A percentile compares a stretch with the other conserved stretches of the same genome.
Conservation (phyloP, 2,329 filamentous ascomycete species). For the Cladosporium sp. region DNA sequence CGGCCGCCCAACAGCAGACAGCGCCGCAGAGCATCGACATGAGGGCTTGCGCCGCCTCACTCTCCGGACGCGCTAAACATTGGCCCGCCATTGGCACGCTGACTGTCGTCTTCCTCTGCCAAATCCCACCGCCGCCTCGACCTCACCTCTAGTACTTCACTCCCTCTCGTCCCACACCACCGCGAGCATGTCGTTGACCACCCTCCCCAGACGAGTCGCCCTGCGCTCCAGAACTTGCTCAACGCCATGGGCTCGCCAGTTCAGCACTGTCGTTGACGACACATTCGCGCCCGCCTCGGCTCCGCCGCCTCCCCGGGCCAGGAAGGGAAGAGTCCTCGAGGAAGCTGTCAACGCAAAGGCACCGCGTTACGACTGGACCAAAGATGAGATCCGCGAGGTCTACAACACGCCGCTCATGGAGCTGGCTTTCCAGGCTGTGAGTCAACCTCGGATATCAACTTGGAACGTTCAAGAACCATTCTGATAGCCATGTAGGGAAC, state of each 20-base stretch:
- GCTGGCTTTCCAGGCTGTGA: constrained; percentile 39
- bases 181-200: constrained; percentile 21
- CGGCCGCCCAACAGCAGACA: too few species aligned
- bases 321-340: constrained; percentile 29
- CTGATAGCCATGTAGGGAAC: constrained; percentile 50
- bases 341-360: constrained; percentile 53
- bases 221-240: constrained; percentile 2
- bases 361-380: constrained; percentile 71
- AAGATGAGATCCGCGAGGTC: constrained; percentile 72
- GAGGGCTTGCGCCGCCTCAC: too few species aligned
- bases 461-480: background rate
- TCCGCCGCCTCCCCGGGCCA: constrained; percentile 19
- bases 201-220: constrained; percentile 14
- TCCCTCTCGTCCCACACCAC: background rate
- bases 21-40: too few species aligned
- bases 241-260: constrained; percentile 12
- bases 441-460: background rate
- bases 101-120: too few species aligned
- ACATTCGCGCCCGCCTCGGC: constrained; percentile 24
- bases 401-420: constrained; percentile 79
- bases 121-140: too few species aligned
- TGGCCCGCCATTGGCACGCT: too few species aligned
- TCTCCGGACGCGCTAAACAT: too few species aligned
- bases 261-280: constrained; percentile 33
- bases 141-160: too few species aligned